A percentile compares a stretch with the other conserved stretches of the same genome.
Evolutionary conservation across 495 filamentous ascomycete genomes (phyloP).

Genomic region (Peziza echinospora): DNA sequence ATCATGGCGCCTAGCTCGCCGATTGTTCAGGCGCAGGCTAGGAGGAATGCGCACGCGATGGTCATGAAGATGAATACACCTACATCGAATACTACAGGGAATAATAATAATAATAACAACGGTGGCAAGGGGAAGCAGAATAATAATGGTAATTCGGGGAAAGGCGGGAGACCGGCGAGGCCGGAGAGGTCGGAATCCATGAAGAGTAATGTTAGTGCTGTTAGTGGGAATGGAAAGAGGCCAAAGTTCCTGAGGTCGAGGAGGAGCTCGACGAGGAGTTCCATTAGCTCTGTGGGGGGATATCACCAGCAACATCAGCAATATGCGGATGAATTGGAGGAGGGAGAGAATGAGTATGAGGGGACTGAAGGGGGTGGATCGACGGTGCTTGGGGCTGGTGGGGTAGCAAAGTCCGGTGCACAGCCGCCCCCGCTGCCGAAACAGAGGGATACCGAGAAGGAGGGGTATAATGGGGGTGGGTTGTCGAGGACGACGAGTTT

Average conservation of each 20-base stretch:
- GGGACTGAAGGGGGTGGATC: not conserved
- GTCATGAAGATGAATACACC: too few species aligned
- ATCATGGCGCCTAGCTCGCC: not conserved
- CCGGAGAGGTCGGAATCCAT: constrained; percentile 5
- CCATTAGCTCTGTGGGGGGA: not conserved
- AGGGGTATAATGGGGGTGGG: constrained; percentile 15
- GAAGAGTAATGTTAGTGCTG: constrained; percentile 4
- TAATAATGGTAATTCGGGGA: not conserved
- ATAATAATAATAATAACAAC: too few species aligned
- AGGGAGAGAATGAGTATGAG: not conserved
- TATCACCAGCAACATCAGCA: too few species aligned
- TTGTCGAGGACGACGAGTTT: constrained; percentile 67
- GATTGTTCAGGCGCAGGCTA: not conserved
- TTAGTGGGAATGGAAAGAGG: constrained; percentile 1
- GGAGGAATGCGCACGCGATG: too few species aligned
- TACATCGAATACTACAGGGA: too few species aligned
- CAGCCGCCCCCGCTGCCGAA: too few species aligned
- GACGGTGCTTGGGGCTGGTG: not conserved
- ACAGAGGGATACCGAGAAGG: too few species aligned
- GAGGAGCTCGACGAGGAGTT: constrained; percentile 1
- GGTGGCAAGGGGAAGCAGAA: too few species aligned
- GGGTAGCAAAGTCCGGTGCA: too few species aligned
- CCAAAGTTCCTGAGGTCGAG: constrained; percentile 16
- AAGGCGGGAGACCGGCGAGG: constrained; percentile 1
- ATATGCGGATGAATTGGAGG: not conserved